A percentile compares a stretch with the other conserved stretches of the same genome.
Conservation (phyloP, 176 grass and related monocot genomes). For the bread wheat (Triticum aestivum) region IWGSC_CS_RefSeq_v2.1 NC_057802.1:481582758-481583257, state of each 20-base stretch:
- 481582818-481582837: constrained; percentile 9
- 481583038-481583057: constrained; percentile 12
- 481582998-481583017: constrained; percentile 27
- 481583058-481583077: neutral
- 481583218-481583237: constrained; percentile 9
- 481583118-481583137: neutral
- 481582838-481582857: neutral
- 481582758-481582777: neutral
- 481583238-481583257: constrained; percentile 50
- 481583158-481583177: constrained; percentile 26
- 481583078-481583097: neutral
- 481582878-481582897: neutral
- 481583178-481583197: neutral
- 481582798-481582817: constrained; percentile 2
- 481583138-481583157: neutral
- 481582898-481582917: too few species aligned
- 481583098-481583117: neutral
- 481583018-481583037: neutral
- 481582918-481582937: neutral
- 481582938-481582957: constrained; percentile 9
- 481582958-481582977: constrained; percentile 10
- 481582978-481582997: neutral
- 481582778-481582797: neutral
- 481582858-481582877: neutral
- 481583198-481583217: constrained; percentile 7